phyloP scores from a whole-genome alignment of 805 yeast genomes.

The Hanseniaspora guilliermondii region DNA sequence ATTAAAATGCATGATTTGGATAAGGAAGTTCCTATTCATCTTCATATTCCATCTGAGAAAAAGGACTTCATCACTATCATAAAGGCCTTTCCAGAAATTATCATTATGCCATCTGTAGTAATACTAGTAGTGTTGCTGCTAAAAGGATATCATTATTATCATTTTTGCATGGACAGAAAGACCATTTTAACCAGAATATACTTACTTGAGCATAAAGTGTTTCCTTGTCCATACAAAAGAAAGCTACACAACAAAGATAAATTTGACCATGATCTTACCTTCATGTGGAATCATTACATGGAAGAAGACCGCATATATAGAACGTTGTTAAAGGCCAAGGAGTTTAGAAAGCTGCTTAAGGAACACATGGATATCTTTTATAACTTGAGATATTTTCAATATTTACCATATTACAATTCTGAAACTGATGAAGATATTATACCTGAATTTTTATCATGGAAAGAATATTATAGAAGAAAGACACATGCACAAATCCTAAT shows the following conservation, averaged over 20 bases:
- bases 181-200: neutral
- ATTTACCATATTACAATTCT: neutral
- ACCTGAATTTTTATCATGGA: neutral
- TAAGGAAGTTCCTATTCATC: neutral
- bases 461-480: neutral
- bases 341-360: neutral
- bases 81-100: neutral
- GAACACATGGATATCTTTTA: neutral
- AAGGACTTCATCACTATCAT: neutral
- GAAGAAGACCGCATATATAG: neutral
- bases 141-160: neutral
- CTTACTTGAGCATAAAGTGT: neutral
- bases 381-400: neutral
- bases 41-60: neutral
- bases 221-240: slow-evolving; percentile 2
- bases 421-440: neutral
- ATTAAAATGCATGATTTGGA: neutral
- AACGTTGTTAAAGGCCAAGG: neutral
- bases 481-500: neutral
- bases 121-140: neutral
- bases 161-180: neutral
- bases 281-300: neutral
- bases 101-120: neutral
- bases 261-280: neutral
- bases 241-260: neutral